Evolutionary conservation across 2,329 filamentous ascomycete genomes (phyloP).

Genomic region (Coniochaeta sp.): DNA sequence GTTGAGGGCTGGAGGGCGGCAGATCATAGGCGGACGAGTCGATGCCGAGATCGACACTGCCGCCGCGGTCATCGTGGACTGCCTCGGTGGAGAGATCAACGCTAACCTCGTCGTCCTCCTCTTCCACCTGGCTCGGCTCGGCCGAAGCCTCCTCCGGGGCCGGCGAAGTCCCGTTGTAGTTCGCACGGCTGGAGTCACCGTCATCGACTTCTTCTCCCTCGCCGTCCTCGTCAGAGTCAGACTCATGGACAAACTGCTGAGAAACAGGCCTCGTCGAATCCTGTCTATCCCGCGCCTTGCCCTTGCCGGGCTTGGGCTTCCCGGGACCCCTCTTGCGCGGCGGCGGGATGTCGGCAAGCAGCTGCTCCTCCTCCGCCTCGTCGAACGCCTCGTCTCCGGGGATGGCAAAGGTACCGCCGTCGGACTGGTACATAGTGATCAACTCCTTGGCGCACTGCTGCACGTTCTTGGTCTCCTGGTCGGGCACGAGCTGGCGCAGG

Average conservation of each 20-base stretch:
- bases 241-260: background rate
- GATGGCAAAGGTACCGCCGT: conserved; percentile 6
- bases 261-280: background rate
- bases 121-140: background rate
- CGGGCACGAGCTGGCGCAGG: conserved; percentile 13
- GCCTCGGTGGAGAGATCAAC: background rate
- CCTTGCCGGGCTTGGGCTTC: background rate
- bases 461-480: conserved; percentile 11
- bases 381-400: conserved; percentile 4
- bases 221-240: background rate
- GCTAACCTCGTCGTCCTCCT: background rate
- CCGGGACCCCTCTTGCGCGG: background rate
- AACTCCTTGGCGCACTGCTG: conserved; percentile 13
- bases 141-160: background rate
- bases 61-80: background rate
- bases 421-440: conserved; percentile 14
- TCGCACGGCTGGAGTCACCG: background rate
- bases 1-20: background rate
- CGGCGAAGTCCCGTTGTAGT: background rate
- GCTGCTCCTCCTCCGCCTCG: background rate
- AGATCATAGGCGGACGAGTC: background rate
- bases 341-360: background rate
- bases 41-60: background rate
- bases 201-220: background rate
- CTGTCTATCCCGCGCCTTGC: background rate